Evolutionary conservation across 345 rosid species (phyloP).

Genomic region (Eucalyptus melliodora): DNA sequence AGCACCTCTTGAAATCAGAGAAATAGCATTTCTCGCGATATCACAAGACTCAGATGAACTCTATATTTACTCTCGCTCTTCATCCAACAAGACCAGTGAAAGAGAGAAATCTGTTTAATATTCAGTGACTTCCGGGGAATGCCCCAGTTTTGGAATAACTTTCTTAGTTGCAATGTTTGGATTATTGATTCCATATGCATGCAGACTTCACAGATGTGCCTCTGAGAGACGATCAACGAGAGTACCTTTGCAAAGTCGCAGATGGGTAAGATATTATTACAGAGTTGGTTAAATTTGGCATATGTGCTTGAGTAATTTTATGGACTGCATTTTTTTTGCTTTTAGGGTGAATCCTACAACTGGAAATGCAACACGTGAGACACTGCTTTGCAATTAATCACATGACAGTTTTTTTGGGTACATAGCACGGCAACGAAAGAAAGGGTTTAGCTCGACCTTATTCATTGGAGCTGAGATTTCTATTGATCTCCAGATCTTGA

Average conservation of each 20-base stretch:
- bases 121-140: not conserved
- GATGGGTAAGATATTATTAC: conserved; percentile 44
- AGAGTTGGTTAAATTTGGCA: not conserved
- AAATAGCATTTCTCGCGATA: not conserved
- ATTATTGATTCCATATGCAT: not conserved
- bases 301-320: not conserved
- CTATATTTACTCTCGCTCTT: not conserved
- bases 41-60: not conserved
- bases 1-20: not conserved
- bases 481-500: not conserved
- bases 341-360: conserved; percentile 63
- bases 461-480: not conserved
- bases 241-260: conserved; percentile 75
- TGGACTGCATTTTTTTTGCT: not conserved
- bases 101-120: not conserved
- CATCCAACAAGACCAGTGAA: not conserved
- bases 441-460: not conserved
- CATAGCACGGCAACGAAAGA: not conserved
- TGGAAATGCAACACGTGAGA: conserved; percentile 75
- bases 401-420: not conserved
- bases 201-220: conserved; percentile 96
- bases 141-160: not conserved
- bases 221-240: conserved; percentile 81
- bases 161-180: not conserved
- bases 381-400: conserved; percentile 63